Base-by-base conservation (phyloP, 2,329 filamentous ascomycete species). In the Verticillium klebahnii region DNA sequence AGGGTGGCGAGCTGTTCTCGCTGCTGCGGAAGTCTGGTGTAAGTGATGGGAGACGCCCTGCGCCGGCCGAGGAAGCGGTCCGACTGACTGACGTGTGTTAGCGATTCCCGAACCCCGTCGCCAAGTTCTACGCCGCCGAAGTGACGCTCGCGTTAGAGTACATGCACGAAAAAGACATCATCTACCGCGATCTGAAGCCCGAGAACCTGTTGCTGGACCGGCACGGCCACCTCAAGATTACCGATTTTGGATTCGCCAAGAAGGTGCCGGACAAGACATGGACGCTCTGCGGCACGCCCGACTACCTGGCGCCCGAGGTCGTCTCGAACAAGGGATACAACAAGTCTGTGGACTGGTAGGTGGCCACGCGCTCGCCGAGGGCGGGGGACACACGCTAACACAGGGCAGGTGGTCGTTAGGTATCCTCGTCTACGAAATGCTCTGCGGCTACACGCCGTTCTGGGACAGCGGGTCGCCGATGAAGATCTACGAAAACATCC, bases 291-390 rank as follows among this genome's bases (percentile, higher is more conserved):
- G 95, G 95, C 64, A 99, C 95, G 14, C 95, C 95, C 7, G 95
- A 99, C 77, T 99, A 99, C 74, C 86, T 99, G 39, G 95, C 95
- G 0, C 95, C 95, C 0, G 95, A 99, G 78, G 95, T 99, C 15
- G 95, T 99, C n/a, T 93, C 93, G 63, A 97, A 94, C 75, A 98
- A 98, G 79, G 95, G 95, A 60, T 99, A 99, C 82, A 99, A 99
- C 82, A 99, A 98, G 77, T 97, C 94, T 50, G 95, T 99, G 19
- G 95, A 99, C 75, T 99, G 95, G 95, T 97, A 80, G 80, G 91
- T 79, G 59, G 39, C 7, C 19, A 12, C 11, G 8, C 5, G 12
- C 31, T 50, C 34, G 15, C 19, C 39, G 19, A 29, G 17, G 29
- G 34, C n/a, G 36, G 32, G 34, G 57, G 17, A 1, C 15, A 36